Evolutionary conservation across 2,329 filamentous ascomycete genomes (phyloP), one percentile per base, ranked within the genome.

Genomic region (Colletotrichum sublineola): DNA sequence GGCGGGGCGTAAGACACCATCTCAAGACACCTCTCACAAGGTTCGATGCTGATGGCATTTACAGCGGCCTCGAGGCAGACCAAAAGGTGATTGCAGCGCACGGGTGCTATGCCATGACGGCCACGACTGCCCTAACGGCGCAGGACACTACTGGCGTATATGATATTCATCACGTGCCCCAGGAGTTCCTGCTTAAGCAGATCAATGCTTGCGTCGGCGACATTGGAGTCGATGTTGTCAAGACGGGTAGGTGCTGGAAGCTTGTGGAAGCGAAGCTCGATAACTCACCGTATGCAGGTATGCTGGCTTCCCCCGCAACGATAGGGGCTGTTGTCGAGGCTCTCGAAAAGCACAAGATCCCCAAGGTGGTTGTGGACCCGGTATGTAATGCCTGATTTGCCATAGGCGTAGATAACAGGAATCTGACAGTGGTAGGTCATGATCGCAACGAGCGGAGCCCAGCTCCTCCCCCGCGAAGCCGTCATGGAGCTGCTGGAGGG

Each of bases 51-150:
- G 42, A 29, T 3, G 14, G 9, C n/a, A 29, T 42, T 14, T 1
- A 46, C 78, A 97, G 95, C 68, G 96, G 96, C 63, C 90, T 99
- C 44, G 96, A 99, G 82, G 96, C 96, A 50, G 96, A 98, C 80
- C 95, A 98, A 80, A 97, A 97, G 81, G 95, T 97, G 73, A 92
- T 97, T 73, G 93, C 95, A 56, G 94, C 94, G 24, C 95, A 98
- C 88, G 92, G 93, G 72, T 96, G 94, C 84, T 98, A 98, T 86
- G 95, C 94, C 72, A 97, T 98, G 91, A 98, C 96, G 63, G 94
- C 95, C 31, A 98, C 96, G 12, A 97, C 96, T 18, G 96, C 96
- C 29, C 85, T 99, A 79, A 99, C 96, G n/a, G 95, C 94, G 20
- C 96, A 98, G 80, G 97, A 98, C 82, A 99, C 96, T 0, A 87